Evolutionary conservation across 768 basidiomycete species (phyloP).

Genomic region (Stropharia rugosoannulata): DNA sequence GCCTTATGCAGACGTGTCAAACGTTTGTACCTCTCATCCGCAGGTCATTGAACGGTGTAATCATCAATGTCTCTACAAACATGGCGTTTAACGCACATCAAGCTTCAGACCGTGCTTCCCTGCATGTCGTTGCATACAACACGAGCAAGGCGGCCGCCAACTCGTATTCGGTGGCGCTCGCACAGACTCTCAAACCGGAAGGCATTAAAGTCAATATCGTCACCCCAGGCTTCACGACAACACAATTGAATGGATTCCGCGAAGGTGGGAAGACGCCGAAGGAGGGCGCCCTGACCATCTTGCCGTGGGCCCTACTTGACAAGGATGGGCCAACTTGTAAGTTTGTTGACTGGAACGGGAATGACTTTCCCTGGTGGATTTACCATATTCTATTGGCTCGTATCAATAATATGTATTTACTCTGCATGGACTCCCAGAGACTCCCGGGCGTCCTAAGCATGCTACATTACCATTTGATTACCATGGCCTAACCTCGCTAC

Average conservation of each 20-base stretch:
- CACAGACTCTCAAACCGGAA: slow-evolving; percentile 54
- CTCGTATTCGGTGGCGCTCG: slow-evolving; percentile 58
- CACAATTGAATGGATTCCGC: slow-evolving; percentile 38
- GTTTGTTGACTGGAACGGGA: slow-evolving; percentile 34
- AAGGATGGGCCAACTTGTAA: slow-evolving; percentile 37
- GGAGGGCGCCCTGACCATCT: slow-evolving; percentile 32
- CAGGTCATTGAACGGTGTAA: slow-evolving; percentile 30
- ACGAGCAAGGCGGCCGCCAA: slow-evolving; percentile 72
- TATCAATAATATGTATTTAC: background rate
- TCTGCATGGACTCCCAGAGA: background rate
- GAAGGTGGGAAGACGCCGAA: slow-evolving; percentile 35
- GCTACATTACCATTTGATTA: too few relatives aligned
- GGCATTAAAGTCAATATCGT: slow-evolving; percentile 61
- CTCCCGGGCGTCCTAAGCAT: too few relatives aligned
- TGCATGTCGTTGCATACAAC: slow-evolving; percentile 53
- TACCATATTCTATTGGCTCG: background rate
- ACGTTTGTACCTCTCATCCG: slow-evolving; percentile 42
- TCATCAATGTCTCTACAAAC: slow-evolving; percentile 41
- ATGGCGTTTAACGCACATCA: slow-evolving; percentile 43
- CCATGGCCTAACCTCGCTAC: background rate
- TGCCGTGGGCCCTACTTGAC: slow-evolving; percentile 39
- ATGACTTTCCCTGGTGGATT: slow-evolving; percentile 32
- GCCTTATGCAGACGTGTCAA: slow-evolving; percentile 41
- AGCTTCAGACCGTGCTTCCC: slow-evolving; percentile 25
- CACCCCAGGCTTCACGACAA: slow-evolving; percentile 57